phyloP scores from a whole-genome alignment of 2,329 filamentous ascomycete species.

The Chaetomiaceae sp. region DNA sequence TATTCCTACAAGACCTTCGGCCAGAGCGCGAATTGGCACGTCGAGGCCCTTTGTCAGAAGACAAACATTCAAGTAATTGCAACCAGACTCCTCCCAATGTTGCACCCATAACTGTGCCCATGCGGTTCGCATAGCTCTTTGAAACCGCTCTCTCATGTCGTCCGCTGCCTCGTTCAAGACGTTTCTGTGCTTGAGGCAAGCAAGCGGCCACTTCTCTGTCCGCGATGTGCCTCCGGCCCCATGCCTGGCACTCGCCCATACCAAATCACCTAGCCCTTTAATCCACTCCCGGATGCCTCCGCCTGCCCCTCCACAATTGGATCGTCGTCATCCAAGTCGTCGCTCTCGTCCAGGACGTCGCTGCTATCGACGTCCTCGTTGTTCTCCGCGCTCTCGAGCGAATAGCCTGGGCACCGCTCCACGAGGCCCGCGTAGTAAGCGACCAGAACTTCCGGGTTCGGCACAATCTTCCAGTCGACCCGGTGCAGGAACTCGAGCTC shows the following conservation, averaged over 20 bases:
- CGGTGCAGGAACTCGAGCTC: slow-evolving; percentile 90
- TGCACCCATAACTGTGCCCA: neutral
- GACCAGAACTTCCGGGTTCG: slow-evolving; percentile 84
- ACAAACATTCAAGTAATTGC: neutral
- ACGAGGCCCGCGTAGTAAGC: slow-evolving; percentile 91
- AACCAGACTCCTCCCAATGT: slow-evolving; percentile 3
- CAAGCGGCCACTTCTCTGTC: neutral
- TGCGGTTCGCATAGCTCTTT: neutral
- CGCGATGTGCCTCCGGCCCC: neutral
- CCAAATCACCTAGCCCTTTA: neutral
- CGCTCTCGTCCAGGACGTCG: slow-evolving; percentile 29
- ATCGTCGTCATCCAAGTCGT: slow-evolving; percentile 27
- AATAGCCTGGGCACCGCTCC: slow-evolving; percentile 54
- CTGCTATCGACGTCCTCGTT: slow-evolving; percentile 30
- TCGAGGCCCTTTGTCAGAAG: neutral
- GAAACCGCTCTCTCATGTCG: neutral
- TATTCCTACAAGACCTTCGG: neutral
- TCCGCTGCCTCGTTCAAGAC: no score
- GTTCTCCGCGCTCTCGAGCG: slow-evolving; percentile 38
- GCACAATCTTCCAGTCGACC: slow-evolving; percentile 95
- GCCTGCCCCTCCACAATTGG: neutral
- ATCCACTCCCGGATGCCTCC: neutral
- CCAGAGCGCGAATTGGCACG: neutral
- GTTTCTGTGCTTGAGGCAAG: neutral
- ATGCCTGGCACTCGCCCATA: neutral